phyloP scores from a whole-genome alignment of 257 asterid species.

The Fraxinus americana region DNA sequence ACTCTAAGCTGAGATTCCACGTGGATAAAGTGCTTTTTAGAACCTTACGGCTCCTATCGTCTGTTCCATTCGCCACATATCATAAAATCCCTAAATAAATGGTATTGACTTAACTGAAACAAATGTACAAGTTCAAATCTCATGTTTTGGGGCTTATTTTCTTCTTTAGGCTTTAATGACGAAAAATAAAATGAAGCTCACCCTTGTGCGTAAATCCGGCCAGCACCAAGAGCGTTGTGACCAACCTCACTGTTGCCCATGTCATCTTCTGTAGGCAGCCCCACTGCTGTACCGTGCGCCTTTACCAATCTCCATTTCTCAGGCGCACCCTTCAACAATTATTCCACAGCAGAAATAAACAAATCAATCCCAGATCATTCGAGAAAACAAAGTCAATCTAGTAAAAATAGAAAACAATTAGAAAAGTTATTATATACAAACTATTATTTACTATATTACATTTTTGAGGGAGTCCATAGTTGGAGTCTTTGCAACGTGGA shows the following conservation, averaged over 20 bases:
- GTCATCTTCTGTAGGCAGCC: constrained; percentile 95
- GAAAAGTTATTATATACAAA: too few relatives aligned
- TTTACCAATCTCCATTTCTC: constrained; percentile 91
- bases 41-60: neutral
- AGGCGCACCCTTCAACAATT: constrained; percentile 77
- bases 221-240: constrained; percentile 99
- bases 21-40: neutral
- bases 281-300: constrained; percentile 96
- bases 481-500: constrained; percentile 94
- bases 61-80: neutral
- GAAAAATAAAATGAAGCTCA: constrained; percentile 34
- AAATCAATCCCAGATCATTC: constrained; percentile 13
- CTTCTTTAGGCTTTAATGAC: neutral
- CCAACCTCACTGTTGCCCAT: constrained; percentile 99
- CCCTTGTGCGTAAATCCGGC: constrained; percentile 98
- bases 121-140: neutral
- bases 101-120: neutral
- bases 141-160: neutral
- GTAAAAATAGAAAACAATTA: neutral
- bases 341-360: constrained; percentile 19
- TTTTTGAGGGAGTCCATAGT: constrained; percentile 92
- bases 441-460: constrained; percentile 34
- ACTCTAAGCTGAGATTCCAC: neutral
- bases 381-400: neutral
- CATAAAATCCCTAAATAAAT: neutral